Evolutionary conservation across 208 protist genomes (phyloP).

Genomic region (Crithidia fasciculata): DNA sequence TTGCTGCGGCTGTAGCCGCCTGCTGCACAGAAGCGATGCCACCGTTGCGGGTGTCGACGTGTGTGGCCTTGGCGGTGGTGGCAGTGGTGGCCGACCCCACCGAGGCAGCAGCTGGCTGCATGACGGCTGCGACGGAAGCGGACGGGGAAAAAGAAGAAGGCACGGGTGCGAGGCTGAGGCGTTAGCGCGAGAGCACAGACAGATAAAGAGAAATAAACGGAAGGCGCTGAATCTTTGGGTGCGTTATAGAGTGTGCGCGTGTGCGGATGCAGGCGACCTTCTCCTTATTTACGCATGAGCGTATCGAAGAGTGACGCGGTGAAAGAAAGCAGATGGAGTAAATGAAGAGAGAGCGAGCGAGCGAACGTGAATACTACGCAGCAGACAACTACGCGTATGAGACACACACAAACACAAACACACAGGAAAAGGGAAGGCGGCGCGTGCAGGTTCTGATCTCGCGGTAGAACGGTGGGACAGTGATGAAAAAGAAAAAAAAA

Average conservation of each 20-base stretch:
- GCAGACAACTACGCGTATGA: background rate
- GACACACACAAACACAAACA: background rate
- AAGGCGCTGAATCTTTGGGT: no score
- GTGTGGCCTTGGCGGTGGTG: background rate
- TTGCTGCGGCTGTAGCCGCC: background rate
- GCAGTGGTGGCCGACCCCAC: no score
- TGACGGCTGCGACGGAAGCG: background rate
- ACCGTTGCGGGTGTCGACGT: constrained; percentile 10
- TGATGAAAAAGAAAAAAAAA: no score
- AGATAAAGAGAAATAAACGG: constrained; percentile 18
- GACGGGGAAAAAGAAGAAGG: constrained; percentile 20
- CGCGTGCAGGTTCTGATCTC: no score
- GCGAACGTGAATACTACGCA: background rate
- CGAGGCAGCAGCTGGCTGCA: no score
- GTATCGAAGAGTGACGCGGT: background rate
- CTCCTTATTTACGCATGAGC: no score
- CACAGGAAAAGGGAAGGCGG: no score
- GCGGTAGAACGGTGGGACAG: no score
- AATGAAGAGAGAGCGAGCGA: background rate
- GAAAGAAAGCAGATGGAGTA: constrained; percentile 18
- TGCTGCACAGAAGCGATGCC: background rate
- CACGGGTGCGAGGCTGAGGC: background rate
- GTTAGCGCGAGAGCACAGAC: no score
- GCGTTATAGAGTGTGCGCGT: no score
- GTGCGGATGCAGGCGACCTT: no score